Conservation (phyloP, 768 basidiomycete species). For the Austroboletus festivus region DNA sequence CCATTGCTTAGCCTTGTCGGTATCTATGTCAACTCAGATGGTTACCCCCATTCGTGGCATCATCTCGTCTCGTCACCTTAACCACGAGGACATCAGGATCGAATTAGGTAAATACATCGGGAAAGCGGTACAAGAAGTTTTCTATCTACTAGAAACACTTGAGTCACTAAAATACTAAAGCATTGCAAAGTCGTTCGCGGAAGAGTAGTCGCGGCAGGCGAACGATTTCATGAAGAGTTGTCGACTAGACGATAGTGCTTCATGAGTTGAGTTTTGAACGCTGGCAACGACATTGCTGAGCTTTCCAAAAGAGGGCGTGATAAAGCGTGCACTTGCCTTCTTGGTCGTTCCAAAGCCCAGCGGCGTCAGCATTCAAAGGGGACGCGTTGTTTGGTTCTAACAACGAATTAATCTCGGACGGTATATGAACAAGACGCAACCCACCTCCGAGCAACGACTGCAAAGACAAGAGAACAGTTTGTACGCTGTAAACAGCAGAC, state of each 20-base stretch:
- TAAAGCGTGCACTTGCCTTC: constrained; percentile 43
- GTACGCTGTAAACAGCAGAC: constrained; percentile 91
- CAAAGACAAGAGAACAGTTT: constrained; percentile 82
- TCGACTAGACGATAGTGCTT: constrained; percentile 65
- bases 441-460: constrained; percentile 85
- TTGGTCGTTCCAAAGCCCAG: constrained; percentile 72
- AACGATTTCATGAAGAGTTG: constrained; percentile 28
- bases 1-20: too few relatives aligned
- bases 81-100: not conserved
- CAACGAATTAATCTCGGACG: not conserved
- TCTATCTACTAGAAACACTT: constrained; percentile 12
- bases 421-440: constrained; percentile 18
- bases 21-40: not conserved
- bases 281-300: constrained; percentile 33
- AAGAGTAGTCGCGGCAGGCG: not conserved
- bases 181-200: not conserved
- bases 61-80: not conserved
- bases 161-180: not conserved
- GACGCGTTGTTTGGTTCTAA: constrained; percentile 92
- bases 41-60: not conserved
- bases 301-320: not conserved
- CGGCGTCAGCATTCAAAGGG: constrained; percentile 85
- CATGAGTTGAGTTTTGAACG: constrained; percentile 70
- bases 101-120: constrained; percentile 8
- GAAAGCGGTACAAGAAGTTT: constrained; percentile 3